Evolutionary conservation across 345 rosid genomes (phyloP).

Genomic region (Melastoma malabathricum): DNA sequence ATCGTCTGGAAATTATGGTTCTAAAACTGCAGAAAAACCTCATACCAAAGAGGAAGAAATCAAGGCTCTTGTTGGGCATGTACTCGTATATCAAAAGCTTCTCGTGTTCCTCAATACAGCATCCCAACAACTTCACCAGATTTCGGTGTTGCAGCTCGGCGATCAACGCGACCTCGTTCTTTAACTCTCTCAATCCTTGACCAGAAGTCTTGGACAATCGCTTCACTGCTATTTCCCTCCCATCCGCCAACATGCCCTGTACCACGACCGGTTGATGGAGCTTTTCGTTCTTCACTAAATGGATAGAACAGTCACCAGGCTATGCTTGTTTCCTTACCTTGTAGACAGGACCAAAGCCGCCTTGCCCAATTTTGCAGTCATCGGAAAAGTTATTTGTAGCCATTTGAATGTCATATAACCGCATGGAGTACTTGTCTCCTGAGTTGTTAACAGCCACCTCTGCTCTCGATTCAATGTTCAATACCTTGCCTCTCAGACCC

Average conservation of each 20-base stretch:
- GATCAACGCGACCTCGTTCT: constrained; percentile 13
- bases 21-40: neutral
- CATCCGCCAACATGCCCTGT: constrained; percentile 11
- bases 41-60: constrained; percentile 5
- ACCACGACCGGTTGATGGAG: too few relatives aligned
- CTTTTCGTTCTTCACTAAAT: too few relatives aligned
- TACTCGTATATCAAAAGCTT: constrained; percentile 12
- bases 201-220: constrained; percentile 14
- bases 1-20: neutral
- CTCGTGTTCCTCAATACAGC: constrained; percentile 9
- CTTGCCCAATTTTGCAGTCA: constrained; percentile 31
- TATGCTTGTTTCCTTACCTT: neutral
- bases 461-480: too few relatives aligned
- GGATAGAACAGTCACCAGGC: too few relatives aligned
- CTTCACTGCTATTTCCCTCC: constrained; percentile 17
- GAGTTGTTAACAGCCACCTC: too few relatives aligned
- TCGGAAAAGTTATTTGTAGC: constrained; percentile 17
- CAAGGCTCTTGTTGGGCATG: constrained; percentile 17
- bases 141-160: constrained; percentile 14
- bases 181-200: constrained; percentile 14
- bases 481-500: too few relatives aligned
- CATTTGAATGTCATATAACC: constrained; percentile 1
- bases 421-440: constrained; percentile 1
- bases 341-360: constrained; percentile 35
- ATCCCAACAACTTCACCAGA: constrained; percentile 13